Evolutionary conservation across 306 rosid species (phyloP).

Genomic region (Amphicarpaea edgeworthii): DNA sequence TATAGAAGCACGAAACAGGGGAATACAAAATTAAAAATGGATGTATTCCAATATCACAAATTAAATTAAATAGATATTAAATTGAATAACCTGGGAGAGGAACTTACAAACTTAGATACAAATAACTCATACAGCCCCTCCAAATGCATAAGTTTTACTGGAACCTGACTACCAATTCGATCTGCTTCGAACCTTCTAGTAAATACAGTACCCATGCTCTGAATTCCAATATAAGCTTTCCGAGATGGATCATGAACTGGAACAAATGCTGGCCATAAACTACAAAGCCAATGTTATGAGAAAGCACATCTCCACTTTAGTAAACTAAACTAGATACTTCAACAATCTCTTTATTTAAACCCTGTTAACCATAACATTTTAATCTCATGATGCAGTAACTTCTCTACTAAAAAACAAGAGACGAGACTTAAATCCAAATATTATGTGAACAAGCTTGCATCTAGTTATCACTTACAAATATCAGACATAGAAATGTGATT

Average conservation of each 20-base stretch:
- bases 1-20: slow-evolving; percentile 37
- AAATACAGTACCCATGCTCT: slow-evolving; percentile 96
- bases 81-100: slow-evolving; percentile 33
- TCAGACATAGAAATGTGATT: slow-evolving; percentile 12
- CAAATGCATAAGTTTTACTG: slow-evolving; percentile 90
- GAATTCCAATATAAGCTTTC: slow-evolving; percentile 95
- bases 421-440: slow-evolving; percentile 10
- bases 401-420: slow-evolving; percentile 26
- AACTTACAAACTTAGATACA: slow-evolving; percentile 93
- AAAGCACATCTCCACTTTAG: slow-evolving; percentile 39
- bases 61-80: slow-evolving; percentile 33
- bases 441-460: slow-evolving; percentile 17
- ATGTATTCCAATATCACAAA: slow-evolving; percentile 35
- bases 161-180: slow-evolving; percentile 88
- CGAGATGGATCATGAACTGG: slow-evolving; percentile 95
- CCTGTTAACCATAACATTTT: not conserved
- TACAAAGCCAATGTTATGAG: slow-evolving; percentile 51
- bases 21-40: slow-evolving; percentile 34
- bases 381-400: slow-evolving; percentile 9
- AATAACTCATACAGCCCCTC: slow-evolving; percentile 94
- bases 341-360: slow-evolving; percentile 14
- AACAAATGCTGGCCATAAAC: slow-evolving; percentile 99
- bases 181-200: slow-evolving; percentile 98
- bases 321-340: slow-evolving; percentile 31
- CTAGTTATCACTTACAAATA: slow-evolving; percentile 16